Evolutionary conservation across 2,329 filamentous ascomycete species (phyloP).

Genomic region (Cladosporium colombiae): DNA sequence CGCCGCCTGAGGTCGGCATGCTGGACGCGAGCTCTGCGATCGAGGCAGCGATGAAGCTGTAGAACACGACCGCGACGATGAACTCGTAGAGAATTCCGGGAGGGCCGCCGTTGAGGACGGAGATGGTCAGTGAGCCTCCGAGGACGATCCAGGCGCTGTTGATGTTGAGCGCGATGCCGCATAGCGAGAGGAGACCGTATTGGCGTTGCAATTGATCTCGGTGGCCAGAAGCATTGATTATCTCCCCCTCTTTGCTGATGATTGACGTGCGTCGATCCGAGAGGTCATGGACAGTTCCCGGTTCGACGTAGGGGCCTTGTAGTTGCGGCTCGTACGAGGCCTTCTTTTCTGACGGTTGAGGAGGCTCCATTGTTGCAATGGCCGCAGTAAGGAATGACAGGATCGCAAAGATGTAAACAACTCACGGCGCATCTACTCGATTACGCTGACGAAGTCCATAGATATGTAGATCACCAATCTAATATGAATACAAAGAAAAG

Average conservation of each 20-base stretch:
- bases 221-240: conserved; percentile 66
- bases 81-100: conserved; percentile 41
- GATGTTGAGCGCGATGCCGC: conserved; percentile 59
- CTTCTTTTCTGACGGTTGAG: not conserved
- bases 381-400: not conserved
- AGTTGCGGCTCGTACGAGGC: not conserved
- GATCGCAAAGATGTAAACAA: not conserved
- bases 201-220: conserved; percentile 64
- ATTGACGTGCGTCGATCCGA: conserved; percentile 27
- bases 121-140: conserved; percentile 61
- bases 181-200: conserved; percentile 61
- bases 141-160: conserved; percentile 62
- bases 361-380: not conserved
- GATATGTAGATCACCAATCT: not conserved
- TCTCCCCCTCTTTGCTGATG: conserved; percentile 40
- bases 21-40: conserved; percentile 38
- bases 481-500: not conserved
- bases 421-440: not conserved
- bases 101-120: conserved; percentile 45
- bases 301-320: not conserved
- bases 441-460: not conserved
- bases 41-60: conserved; percentile 39
- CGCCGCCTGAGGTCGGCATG: conserved; percentile 37
- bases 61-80: conserved; percentile 38
- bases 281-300: conserved; percentile 6